These are phyloP conservation scores for Fusarium sp. DNA, from an alignment of 2,329 filamentous ascomycete species.

Conservation along the genomic window DNA sequence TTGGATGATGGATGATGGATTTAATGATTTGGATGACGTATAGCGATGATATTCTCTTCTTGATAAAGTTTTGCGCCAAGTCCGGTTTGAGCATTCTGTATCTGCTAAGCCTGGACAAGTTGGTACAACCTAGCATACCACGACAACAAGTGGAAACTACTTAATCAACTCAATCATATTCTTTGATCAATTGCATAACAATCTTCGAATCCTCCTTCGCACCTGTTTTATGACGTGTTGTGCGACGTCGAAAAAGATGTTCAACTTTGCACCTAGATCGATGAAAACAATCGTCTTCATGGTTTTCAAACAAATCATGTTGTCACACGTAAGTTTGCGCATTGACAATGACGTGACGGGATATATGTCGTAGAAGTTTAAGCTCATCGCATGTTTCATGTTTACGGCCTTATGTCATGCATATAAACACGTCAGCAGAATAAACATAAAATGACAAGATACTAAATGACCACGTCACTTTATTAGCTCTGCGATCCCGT, in stretches of 20 bases:
- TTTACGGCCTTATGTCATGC: not conserved
- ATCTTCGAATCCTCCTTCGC: not conserved
- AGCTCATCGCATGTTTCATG: conserved; percentile 1
- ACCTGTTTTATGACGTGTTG: not conserved
- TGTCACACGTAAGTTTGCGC: not conserved
- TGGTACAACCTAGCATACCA: not conserved
- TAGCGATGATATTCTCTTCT: not conserved
- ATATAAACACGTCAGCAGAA: conserved; percentile 7
- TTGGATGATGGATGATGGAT: not conserved
- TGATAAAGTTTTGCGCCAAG: not conserved
- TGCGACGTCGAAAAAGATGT: not conserved
- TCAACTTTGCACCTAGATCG: no score
- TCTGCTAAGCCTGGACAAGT: not conserved
- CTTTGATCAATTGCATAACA: not conserved
- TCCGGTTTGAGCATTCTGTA: not conserved
- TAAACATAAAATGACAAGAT: not conserved
- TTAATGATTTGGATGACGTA: not conserved
- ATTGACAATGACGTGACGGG: not conserved
- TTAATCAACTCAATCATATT: not conserved
- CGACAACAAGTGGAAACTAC: not conserved
- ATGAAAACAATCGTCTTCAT: no score
- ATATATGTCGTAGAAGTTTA: conserved; percentile 3
- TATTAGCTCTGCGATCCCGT: accelerated
- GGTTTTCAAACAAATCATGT: not conserved
- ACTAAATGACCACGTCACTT: not conserved